These are phyloP conservation scores for Aspergillus funiculosus DNA, from an alignment of 495 filamentous ascomycete species.

Conservation along the genomic window DNA sequence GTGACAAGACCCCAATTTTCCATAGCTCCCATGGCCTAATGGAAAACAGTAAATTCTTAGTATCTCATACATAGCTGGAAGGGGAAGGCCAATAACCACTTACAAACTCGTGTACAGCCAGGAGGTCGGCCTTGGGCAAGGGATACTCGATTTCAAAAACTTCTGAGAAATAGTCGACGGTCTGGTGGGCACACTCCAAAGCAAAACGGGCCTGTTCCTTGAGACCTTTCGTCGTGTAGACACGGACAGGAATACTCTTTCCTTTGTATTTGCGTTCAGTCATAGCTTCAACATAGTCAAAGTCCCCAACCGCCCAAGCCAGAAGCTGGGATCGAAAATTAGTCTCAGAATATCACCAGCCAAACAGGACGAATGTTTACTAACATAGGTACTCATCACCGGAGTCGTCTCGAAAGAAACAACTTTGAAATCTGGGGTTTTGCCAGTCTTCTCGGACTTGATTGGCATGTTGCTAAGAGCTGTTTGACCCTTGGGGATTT, in stretches of 20 bases:
- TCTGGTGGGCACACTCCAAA: conserved; percentile 76
- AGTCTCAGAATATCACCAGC: conserved; percentile 11
- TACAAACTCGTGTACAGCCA: conserved; percentile 96
- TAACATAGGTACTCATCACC: conserved; percentile 89
- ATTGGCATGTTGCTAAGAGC: conserved; percentile 94
- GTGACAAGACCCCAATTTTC: conserved; percentile 95
- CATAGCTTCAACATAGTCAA: conserved; percentile 88
- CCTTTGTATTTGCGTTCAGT: conserved; percentile 85
- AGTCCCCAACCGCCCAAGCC: conserved; percentile 95
- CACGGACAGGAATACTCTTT: conserved; percentile 82
- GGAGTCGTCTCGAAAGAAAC: conserved; percentile 84
- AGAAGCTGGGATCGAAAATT: conserved; percentile 49
- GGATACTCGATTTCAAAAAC: conserved; percentile 92
- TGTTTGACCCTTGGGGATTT: conserved; percentile 77
- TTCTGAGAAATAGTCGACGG: conserved; percentile 93
- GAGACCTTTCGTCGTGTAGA: conserved; percentile 88
- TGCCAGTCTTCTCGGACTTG: conserved; percentile 55
- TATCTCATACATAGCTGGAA: neutral
- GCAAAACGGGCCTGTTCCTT: conserved; percentile 85
- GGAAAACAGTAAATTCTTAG: conserved; percentile 28
- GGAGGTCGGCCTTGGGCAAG: conserved; percentile 87
- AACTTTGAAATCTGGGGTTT: conserved; percentile 60
- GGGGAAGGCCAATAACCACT: conserved; percentile 32
- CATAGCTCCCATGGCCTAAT: conserved; percentile 64
- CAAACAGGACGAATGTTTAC: conserved; percentile 16